Conservation (phyloP, 2,329 filamentous ascomycete species). For the Cladosporium oxysporum region DNA sequence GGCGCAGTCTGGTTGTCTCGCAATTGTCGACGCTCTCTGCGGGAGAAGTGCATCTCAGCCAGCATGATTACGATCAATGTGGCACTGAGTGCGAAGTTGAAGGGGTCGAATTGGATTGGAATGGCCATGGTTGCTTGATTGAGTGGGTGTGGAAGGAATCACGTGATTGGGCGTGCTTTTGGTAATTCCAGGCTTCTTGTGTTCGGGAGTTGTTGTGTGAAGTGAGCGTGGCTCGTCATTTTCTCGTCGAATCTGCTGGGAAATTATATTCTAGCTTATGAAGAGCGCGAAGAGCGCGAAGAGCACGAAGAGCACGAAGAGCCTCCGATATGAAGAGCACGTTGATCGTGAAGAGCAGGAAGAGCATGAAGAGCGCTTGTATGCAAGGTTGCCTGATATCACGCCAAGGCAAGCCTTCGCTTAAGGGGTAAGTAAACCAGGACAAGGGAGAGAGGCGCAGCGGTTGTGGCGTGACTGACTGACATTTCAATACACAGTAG, state of each 20-base stretch:
- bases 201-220: background rate
- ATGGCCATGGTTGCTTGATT: background rate
- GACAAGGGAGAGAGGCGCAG: background rate
- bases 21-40: background rate
- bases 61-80: background rate
- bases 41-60: background rate
- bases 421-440: too few relatives aligned
- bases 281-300: background rate
- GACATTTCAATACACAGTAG: background rate
- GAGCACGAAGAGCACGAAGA: background rate
- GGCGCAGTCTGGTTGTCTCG: background rate
- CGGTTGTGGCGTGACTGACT: background rate
- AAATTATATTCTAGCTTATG: background rate
- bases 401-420: too few relatives aligned
- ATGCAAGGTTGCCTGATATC: background rate
- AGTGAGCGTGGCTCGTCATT: background rate
- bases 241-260: background rate
- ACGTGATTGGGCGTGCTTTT: background rate
- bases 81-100: background rate
- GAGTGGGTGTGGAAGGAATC: background rate
- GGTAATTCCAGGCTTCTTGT: background rate
- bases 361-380: background rate
- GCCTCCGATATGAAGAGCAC: background rate
- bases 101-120: conserved; percentile 5
- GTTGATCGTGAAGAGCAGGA: background rate